Evolutionary conservation across 1,284 basidiomycete genomes (phyloP).

Genomic region (Somion occarium): DNA sequence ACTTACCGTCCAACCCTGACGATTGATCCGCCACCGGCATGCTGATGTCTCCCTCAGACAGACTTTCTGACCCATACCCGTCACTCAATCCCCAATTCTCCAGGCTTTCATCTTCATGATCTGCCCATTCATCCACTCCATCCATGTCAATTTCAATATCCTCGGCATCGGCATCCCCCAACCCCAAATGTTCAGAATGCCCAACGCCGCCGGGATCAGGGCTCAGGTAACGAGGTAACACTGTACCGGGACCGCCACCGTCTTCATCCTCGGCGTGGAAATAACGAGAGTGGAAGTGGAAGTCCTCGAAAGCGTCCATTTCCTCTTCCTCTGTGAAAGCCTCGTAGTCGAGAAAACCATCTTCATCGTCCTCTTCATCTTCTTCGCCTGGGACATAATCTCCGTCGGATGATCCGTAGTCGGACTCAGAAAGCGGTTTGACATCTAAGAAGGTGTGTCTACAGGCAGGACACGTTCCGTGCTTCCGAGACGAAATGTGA

Average conservation of each 20-base stretch:
- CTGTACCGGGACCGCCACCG: too few relatives aligned
- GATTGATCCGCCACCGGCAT: slow-evolving; percentile 12
- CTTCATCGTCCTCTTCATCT: slow-evolving; percentile 34
- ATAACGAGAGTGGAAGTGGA: too few relatives aligned
- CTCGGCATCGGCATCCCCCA: slow-evolving; percentile 23
- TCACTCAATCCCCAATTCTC: slow-evolving; percentile 25
- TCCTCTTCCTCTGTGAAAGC: slow-evolving; percentile 12
- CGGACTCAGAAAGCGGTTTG: slow-evolving; percentile 43
- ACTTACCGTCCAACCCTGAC: slow-evolving; percentile 11
- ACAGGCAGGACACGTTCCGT: slow-evolving; percentile 70
- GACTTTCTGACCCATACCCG: slow-evolving; percentile 22
- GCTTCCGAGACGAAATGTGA: slow-evolving; percentile 36
- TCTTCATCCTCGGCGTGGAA: too few relatives aligned
- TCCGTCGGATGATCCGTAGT: slow-evolving; percentile 61
- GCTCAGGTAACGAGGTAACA: too few relatives aligned
- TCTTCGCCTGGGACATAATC: slow-evolving; percentile 60
- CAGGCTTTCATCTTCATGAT: slow-evolving; percentile 3
- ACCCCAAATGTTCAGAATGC: slow-evolving; percentile 6
- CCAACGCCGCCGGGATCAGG: too few relatives aligned
- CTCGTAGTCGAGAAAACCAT: slow-evolving; percentile 37
- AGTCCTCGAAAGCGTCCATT: too few relatives aligned
- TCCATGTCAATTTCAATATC: slow-evolving; percentile 12
- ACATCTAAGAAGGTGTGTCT: slow-evolving; percentile 54
- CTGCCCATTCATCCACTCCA: not conserved
- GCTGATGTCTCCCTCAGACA: slow-evolving; percentile 20